phyloP scores from a whole-genome alignment of 2,329 filamentous ascomycete species.

The Verticillium klebahnii region DNA sequence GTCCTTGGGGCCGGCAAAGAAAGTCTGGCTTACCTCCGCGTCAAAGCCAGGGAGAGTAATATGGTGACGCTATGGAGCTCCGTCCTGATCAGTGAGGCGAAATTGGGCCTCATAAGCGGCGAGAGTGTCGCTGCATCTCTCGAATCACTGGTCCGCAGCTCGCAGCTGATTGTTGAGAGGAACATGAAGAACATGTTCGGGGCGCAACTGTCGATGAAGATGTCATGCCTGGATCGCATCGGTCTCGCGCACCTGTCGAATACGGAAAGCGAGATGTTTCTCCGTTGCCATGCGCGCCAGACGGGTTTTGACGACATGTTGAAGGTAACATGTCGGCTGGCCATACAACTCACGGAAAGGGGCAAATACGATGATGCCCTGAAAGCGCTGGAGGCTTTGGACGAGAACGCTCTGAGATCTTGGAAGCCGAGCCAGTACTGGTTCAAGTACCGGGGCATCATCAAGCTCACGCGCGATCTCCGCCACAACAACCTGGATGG shows the following conservation, averaged over 20 bases:
- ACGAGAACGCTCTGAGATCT: slow-evolving; percentile 60
- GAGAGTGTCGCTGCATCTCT: slow-evolving; percentile 59
- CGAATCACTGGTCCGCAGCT: slow-evolving; percentile 77
- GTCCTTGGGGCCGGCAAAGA: slow-evolving; percentile 77
- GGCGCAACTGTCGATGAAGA: slow-evolving; percentile 66
- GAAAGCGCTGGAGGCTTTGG: slow-evolving; percentile 36
- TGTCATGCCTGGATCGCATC: slow-evolving; percentile 71
- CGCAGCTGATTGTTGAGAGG: slow-evolving; percentile 74
- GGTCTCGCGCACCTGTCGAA: slow-evolving; percentile 55
- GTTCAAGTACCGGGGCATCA: slow-evolving; percentile 60
- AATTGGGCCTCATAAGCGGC: slow-evolving; percentile 69
- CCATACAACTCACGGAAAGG: slow-evolving; percentile 50
- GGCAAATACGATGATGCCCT: slow-evolving; percentile 69
- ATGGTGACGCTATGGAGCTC: slow-evolving; percentile 85
- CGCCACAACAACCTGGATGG: slow-evolving; percentile 49
- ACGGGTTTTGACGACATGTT: slow-evolving; percentile 70
- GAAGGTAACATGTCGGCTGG: slow-evolving; percentile 66
- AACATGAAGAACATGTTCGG: slow-evolving; percentile 70
- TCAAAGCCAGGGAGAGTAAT: slow-evolving; percentile 78
- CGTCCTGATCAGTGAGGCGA: slow-evolving; percentile 80
- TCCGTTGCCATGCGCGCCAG: slow-evolving; percentile 61
- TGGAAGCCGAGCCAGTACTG: slow-evolving; percentile 76
- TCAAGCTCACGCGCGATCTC: slow-evolving; percentile 61
- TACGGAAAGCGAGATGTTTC: slow-evolving; percentile 66
- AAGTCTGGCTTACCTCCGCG: slow-evolving; percentile 75